phyloP scores from a whole-genome alignment of 306 rosid species.

The Castanospermum australe region DNA sequence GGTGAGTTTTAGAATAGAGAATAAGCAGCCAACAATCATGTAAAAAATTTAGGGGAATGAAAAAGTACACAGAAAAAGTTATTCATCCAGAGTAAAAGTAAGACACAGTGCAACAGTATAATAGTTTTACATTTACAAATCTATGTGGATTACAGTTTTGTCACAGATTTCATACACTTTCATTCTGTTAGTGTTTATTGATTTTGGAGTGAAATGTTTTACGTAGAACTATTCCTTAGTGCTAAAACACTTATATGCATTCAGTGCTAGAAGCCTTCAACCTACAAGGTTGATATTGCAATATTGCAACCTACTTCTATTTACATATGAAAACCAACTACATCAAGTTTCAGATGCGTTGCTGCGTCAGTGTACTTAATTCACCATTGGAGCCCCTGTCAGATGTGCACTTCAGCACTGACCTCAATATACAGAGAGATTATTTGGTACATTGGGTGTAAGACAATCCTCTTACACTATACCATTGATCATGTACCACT shows the following conservation, averaged over 20 bases:
- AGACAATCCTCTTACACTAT: too few species aligned
- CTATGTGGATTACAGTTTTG: background rate
- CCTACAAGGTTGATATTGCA: background rate
- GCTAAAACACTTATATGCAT: slow-evolving; percentile 19
- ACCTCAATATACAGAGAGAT: background rate
- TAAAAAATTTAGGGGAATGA: background rate
- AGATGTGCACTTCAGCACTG: background rate
- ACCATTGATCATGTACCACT: too few species aligned
- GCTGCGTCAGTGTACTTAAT: background rate
- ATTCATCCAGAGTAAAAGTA: slow-evolving; percentile 14
- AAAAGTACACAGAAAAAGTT: background rate
- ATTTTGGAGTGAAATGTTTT: background rate
- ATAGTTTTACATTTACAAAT: background rate
- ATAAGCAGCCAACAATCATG: slow-evolving; percentile 5
- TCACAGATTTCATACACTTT: background rate
- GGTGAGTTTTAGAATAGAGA: background rate
- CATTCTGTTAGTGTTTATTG: background rate
- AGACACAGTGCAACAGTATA: background rate
- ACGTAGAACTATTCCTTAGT: background rate
- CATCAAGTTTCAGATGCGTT: background rate
- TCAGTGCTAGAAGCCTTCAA: slow-evolving; percentile 1
- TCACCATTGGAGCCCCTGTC: background rate
- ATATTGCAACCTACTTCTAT: background rate
- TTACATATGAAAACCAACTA: background rate
- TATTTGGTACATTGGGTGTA: too few species aligned